Conservation (phyloP, 345 rosid genomes). For the Gossypium bickii region DNA sequence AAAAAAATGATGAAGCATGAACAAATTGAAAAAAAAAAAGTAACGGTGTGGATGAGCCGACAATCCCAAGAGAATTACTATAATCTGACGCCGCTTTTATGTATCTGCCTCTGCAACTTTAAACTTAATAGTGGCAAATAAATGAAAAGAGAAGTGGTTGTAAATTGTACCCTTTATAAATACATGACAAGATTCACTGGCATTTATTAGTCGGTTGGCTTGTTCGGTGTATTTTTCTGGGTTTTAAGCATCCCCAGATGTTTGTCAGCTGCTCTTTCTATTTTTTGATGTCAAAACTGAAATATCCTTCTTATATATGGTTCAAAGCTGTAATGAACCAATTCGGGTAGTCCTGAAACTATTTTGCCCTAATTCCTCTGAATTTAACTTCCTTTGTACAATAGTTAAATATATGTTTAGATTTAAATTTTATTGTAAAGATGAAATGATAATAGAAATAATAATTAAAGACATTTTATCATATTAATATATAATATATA, state of each 20-base stretch:
- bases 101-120: neutral
- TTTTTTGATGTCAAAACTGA: neutral
- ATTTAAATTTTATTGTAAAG: too few relatives aligned
- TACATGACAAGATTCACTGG: neutral
- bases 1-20: neutral
- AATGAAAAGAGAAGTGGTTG: neutral
- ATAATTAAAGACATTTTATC: too few relatives aligned
- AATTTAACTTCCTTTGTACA: too few relatives aligned
- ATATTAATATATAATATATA: too few relatives aligned
- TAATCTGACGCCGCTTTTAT: conserved; percentile 1
- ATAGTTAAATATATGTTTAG: too few relatives aligned
- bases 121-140: neutral
- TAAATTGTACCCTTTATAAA: neutral
- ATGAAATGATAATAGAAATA: too few relatives aligned
- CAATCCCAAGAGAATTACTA: neutral
- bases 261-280: neutral
- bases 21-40: neutral
- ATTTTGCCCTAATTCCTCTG: too few relatives aligned
- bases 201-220: conserved; percentile 35
- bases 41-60: neutral
- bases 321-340: too few relatives aligned
- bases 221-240: conserved; percentile 9
- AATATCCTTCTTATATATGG: too few relatives aligned
- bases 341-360: too few relatives aligned
- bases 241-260: neutral